Base-by-base conservation (phyloP, 1,284 basidiomycete genomes). In the Marasmius oreades region DNA sequence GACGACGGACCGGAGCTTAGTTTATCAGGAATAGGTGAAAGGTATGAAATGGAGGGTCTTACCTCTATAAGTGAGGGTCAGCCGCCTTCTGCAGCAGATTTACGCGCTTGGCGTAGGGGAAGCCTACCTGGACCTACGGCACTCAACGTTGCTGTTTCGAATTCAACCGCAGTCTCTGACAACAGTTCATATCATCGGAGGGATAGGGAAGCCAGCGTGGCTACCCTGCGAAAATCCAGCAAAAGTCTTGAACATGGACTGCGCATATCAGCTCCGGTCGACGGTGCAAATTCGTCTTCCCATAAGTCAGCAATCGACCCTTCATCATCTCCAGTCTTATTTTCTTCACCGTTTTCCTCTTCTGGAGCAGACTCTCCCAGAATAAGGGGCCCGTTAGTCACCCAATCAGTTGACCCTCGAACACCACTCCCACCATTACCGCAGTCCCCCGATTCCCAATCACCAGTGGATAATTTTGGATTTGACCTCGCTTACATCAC, bases 191-290 rank as follows among this genome's bases (percentile, higher is more conserved):
- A 42, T 50, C 14, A 26, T 12, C 48, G 66, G 34, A 70, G 78
- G 34, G 74, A 78, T 43, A 71, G 78, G 43, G 83, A 82, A 65
- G 75, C 72, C 47, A 80, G 77, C 60, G 63, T 77, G 26, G 70
- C 73, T 24, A 82, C 80, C 11, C 62, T 81, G 20, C 77, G 84
- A 44, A 72, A 82, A 34, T 76, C 77, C 16, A 85, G 79, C 63
- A 73, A 75, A 59, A 84, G 80, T 59, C 68, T 81, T 59, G 77
- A 81, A 52, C 77, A 79, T 36, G 72, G 80, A 26, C 59, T 78
- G 1, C 69, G 68, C 18, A 66, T 34, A n/a, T 14, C 44, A 12
- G 20, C 23, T 47, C 44, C 34, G n/a, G 16, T 31, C 8, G 24
- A 23, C 34, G 28, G n/a, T 36, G 14, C 53, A 33, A 26, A 28